Evolutionary conservation across 2,329 filamentous ascomycete species (phyloP).

Genomic region (Nothomitra cinnamomea): DNA sequence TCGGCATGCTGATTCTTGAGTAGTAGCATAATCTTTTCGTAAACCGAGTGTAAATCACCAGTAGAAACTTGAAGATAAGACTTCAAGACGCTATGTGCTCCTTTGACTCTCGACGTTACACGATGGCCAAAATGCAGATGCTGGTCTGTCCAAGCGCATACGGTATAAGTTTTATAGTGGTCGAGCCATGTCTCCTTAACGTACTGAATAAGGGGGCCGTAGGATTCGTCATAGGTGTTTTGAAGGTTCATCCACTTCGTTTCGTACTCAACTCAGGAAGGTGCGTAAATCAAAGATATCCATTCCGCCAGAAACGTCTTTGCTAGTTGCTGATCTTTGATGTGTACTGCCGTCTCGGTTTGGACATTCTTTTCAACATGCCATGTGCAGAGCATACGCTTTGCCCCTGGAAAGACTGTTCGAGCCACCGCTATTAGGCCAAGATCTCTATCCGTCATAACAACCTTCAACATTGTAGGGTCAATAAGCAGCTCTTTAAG

Average conservation of each 20-base stretch:
- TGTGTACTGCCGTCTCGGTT: background rate
- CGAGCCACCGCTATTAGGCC: background rate
- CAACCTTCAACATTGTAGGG: background rate
- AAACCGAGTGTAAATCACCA: background rate
- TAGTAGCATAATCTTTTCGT: background rate
- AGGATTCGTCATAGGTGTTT: background rate
- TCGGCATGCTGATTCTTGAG: background rate
- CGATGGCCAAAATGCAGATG: background rate
- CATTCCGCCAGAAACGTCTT: background rate
- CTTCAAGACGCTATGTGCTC: background rate
- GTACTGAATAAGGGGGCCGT: background rate
- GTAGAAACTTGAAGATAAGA: background rate
- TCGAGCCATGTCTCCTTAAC: background rate
- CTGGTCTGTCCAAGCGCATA: background rate
- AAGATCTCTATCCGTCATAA: background rate
- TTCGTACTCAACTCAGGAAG: background rate
- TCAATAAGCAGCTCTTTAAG: background rate
- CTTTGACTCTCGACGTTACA: background rate
- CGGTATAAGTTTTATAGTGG: background rate
- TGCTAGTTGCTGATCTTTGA: background rate
- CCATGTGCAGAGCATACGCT: background rate
- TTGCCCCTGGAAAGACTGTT: background rate
- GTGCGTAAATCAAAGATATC: background rate
- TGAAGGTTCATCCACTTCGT: background rate
- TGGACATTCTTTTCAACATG: slow-evolving; percentile 3